These are phyloP conservation scores for Thelonectria discophora DNA, from an alignment of 2,329 filamentous ascomycete genomes.

Conservation along the genomic window DNA sequence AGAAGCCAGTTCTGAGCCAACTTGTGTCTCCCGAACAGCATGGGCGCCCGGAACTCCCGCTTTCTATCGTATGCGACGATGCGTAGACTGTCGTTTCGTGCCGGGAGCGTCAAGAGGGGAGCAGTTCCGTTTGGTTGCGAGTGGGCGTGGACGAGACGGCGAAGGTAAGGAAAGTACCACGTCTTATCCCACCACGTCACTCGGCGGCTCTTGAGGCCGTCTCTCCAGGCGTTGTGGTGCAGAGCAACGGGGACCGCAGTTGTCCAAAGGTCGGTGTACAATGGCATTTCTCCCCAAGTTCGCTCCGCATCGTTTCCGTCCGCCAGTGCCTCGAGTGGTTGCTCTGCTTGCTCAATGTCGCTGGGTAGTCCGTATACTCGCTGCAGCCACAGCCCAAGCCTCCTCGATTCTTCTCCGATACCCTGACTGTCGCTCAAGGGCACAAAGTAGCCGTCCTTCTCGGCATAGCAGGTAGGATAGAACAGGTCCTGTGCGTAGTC, in stretches of 20 bases:
- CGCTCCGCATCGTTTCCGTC: not conserved
- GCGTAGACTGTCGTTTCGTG: slow-evolving; percentile 22
- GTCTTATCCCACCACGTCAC: slow-evolving; percentile 40
- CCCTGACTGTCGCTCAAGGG: slow-evolving; percentile 26
- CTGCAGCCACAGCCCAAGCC: slow-evolving; percentile 36
- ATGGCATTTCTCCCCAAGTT: slow-evolving; percentile 35
- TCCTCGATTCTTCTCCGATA: slow-evolving; percentile 30
- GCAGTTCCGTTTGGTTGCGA: slow-evolving; percentile 22
- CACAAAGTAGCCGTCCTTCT: slow-evolving; percentile 40
- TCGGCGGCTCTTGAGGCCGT: slow-evolving; percentile 38
- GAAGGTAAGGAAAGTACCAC: slow-evolving; percentile 40
- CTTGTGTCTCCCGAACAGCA: slow-evolving; percentile 37
- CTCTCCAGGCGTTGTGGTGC: slow-evolving; percentile 40
- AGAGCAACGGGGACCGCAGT: slow-evolving; percentile 36
- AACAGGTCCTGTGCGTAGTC: slow-evolving; percentile 45
- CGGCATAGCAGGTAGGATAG: slow-evolving; percentile 43
- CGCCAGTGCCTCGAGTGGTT: slow-evolving; percentile 26
- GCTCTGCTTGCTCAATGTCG: slow-evolving; percentile 33
- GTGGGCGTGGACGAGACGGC: slow-evolving; percentile 33
- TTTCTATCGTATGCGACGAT: slow-evolving; percentile 30
- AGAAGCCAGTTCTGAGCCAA: slow-evolving; percentile 32
- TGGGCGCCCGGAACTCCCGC: slow-evolving; percentile 19
- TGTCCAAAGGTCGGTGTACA: slow-evolving; percentile 41
- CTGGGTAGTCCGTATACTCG: slow-evolving; percentile 35
- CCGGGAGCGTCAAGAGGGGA: slow-evolving; percentile 27